Evolutionary conservation across 2,329 filamentous ascomycete species (phyloP).

Genomic region (Alternaria sp.): DNA sequence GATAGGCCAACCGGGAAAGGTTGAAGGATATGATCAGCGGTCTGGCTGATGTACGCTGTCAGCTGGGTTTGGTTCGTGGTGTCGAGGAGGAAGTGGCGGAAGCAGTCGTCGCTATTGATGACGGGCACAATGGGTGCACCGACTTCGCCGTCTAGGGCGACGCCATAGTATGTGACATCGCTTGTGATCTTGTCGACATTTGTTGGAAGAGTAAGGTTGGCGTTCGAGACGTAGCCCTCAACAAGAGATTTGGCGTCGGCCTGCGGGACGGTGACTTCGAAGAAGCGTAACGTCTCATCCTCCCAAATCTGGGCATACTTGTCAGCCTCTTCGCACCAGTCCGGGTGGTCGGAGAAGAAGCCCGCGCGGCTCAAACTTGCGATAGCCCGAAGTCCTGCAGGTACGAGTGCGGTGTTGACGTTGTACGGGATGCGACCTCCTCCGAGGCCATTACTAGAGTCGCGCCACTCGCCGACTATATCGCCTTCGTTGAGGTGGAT

Average conservation of each 20-base stretch:
- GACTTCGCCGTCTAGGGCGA: conserved; percentile 59
- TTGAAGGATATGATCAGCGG: conserved; percentile 62
- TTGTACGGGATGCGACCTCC: conserved; percentile 69
- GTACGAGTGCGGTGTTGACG: conserved; percentile 68
- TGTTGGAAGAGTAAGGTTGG: conserved; percentile 54
- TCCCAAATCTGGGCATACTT: conserved; percentile 65
- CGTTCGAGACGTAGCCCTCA: conserved; percentile 54
- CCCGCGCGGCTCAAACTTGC: conserved; percentile 57
- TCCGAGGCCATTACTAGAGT: conserved; percentile 65
- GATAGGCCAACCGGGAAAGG: conserved; percentile 66
- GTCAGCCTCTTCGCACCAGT: conserved; percentile 55
- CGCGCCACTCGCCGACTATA: conserved; percentile 68
- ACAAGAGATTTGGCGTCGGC: conserved; percentile 57
- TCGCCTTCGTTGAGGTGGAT: conserved; percentile 63
- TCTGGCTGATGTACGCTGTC: conserved; percentile 62
- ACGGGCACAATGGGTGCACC: conserved; percentile 59
- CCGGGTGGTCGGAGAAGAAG: conserved; percentile 58
- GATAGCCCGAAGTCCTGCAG: conserved; percentile 66
- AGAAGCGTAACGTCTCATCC: conserved; percentile 64
- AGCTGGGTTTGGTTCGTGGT: conserved; percentile 64
- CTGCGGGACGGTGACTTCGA: conserved; percentile 55
- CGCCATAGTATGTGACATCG: conserved; percentile 61
- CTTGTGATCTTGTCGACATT: conserved; percentile 52
- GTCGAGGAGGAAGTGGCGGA: conserved; percentile 68
- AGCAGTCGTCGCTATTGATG: conserved; percentile 70